Percentiles rank a stretch among this genome's conserved stretches.
Conservation (phyloP, 495 filamentous ascomycete genomes). For the Penicillium lagena region DNA sequence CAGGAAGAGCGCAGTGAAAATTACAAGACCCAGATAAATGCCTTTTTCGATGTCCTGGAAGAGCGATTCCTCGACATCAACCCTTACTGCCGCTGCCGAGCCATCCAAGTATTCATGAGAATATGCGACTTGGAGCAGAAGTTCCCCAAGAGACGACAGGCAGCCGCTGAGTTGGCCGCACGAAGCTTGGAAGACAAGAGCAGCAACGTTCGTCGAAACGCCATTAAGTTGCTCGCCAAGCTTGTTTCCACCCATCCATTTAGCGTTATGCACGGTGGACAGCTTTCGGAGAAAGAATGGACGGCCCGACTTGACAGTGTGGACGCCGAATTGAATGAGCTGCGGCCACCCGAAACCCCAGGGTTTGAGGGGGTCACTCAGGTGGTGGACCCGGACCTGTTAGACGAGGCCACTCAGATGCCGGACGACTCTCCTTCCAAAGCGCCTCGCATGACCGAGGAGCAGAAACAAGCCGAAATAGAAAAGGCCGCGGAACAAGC, state of each 20-base stretch:
- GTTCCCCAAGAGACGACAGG: constrained; percentile 85
- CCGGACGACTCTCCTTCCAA: constrained; percentile 59
- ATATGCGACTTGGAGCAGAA: constrained; percentile 91
- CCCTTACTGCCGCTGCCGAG: constrained; percentile 88
- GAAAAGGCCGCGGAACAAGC: constrained; percentile 68
- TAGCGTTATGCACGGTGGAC: constrained; percentile 82
- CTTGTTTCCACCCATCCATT: constrained; percentile 93
- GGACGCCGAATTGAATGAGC: constrained; percentile 69
- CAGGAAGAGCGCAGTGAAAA: constrained; percentile 86
- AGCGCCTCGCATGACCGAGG: constrained; percentile 53
- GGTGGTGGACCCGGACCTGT: constrained; percentile 62
- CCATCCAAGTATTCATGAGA: constrained; percentile 88
- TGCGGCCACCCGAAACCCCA: constrained; percentile 73
- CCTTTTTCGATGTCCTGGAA: constrained; percentile 94
- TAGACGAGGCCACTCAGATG: constrained; percentile 84
- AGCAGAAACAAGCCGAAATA: constrained; percentile 43
- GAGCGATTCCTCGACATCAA: constrained; percentile 96
- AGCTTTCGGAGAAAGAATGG: constrained; percentile 82
- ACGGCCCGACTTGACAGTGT: constrained; percentile 68
- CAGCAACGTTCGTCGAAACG: constrained; percentile 91
- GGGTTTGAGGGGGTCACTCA: constrained; percentile 59
- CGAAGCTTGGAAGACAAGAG: constrained; percentile 95
- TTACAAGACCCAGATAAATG: constrained; percentile 87
- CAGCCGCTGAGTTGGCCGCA: constrained; percentile 75
- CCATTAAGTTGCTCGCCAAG: constrained; percentile 83